Evolutionary conservation across 306 rosid species (phyloP), one percentile per base, ranked within the genome.

Genomic region (Adenanthera pavonina): DNA sequence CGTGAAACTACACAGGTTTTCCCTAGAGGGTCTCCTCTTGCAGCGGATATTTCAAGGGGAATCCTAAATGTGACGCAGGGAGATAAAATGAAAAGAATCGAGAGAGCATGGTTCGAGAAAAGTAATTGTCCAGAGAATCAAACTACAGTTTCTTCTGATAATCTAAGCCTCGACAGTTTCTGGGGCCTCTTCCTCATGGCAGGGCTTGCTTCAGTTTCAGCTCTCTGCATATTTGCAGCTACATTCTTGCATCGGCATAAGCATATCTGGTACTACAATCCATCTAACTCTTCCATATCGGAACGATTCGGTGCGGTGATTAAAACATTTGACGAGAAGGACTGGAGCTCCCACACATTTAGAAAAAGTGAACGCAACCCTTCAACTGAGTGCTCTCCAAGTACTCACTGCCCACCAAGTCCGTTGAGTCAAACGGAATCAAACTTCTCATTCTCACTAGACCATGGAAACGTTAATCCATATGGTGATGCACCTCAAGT

Each of bases 181-280:
- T 76, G 91, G 87, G 94, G 92, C 7, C 85, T 93, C 10, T 93
- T 90, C 78, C 78, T 90, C 53, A 72, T 89, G 9, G 89, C 82
- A 1, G 85, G 87, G 36, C 40, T 34, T 36, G 80, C 87, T 67
- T 86, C 88, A 0, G 2, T 87, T 2, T 53, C 30, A 8, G 88
- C 92, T 14, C 87, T 93, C 5, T 0, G 76, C 20, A 13, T 85
- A 62, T 87, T 43, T 49, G 56, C 41, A 2, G 16, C 51, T 2
- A 74, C 41, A 53, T 90, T 90, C 53, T 48, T 90, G 0, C 13
- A 85, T 77, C 60, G 78, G 41, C 78, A 89, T 0, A 83, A 52
- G 51, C 79, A 88, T 46, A 47, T 78, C 12, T 47, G 77, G 74
- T 38, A 10, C 34, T 0, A 40, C 17, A n/a, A 69, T 75, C 34